Conservation (phyloP, 2,329 filamentous ascomycete genomes). For the Tolypocladium ovalisporum region DNA sequence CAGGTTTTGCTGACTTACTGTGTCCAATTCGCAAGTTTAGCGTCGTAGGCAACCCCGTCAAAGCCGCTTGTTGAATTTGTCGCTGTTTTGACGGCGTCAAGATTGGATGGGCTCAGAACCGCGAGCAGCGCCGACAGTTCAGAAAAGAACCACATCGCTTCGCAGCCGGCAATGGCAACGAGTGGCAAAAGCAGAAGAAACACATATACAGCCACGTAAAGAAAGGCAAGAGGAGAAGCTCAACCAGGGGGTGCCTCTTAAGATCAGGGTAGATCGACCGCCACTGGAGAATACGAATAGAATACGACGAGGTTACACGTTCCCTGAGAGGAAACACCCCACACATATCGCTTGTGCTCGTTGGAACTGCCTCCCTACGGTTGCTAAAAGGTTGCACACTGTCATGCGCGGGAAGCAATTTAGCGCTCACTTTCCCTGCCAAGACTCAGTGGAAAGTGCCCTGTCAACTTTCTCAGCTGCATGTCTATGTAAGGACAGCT, state of each 20-base stretch:
- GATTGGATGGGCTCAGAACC: background rate
- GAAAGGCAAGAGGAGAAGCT: background rate
- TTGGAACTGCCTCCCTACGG: background rate
- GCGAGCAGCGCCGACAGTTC: background rate
- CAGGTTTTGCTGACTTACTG: background rate
- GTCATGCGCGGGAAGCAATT: too few relatives aligned
- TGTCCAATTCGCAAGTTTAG: background rate
- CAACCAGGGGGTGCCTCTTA: background rate
- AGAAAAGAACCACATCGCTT: background rate
- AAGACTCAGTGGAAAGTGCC: too few relatives aligned
- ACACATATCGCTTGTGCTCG: background rate
- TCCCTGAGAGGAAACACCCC: background rate
- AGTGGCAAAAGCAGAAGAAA: background rate
- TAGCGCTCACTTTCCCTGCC: too few relatives aligned
- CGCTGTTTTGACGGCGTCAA: background rate
- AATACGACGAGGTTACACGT: background rate
- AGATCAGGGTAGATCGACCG: background rate
- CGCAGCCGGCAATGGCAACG: background rate
- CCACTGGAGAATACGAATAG: background rate
- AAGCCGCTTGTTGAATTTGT: background rate
- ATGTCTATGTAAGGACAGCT: background rate
- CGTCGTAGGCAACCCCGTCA: background rate
- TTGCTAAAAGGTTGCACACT: background rate
- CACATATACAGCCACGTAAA: background rate
- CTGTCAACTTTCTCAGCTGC: too few relatives aligned